Base-by-base conservation (phyloP, 345 rosid genomes). In the Eucalyptus pauciflora region DNA sequence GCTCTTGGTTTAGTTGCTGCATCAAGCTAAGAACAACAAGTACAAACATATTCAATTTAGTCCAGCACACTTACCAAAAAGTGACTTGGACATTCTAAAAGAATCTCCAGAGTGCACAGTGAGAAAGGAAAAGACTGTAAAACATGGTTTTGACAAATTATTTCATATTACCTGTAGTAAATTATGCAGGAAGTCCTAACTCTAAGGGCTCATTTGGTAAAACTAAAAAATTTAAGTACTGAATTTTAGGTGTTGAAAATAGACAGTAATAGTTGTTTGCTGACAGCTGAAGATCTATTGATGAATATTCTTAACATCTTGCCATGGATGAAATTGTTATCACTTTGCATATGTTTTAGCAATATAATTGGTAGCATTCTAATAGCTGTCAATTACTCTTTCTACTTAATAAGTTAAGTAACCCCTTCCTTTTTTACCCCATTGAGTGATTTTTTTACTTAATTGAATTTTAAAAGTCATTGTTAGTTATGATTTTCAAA, bases 1-100 rank as follows among this genome's bases (percentile, higher is more conserved):
- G 92, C 87, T 98, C 99, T 90, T 95, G 99, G 93, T 91, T 95
- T 87, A 94, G 88, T 88, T 93, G 95, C 90, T 92, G 95, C 92
- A 98, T 93, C 92, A 95, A 93, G 89, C 99, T 98, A 92, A 90
- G 86, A 86, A 54, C 90, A 62, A 90, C 81, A 90, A 12, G 12
- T 76, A 76, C 85, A 76, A 76, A 76, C 27, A 76, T 11, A 76
- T 76, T 76, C 48, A 20, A 76, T 41, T 76, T 76, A 37, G 85
- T 76, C 29, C 48, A 20, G 48, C 85, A 10, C 85, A 76, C 27
- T 41, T 10, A 76, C 48, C 48, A 76, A 76, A 71, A 41, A 76
- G 85, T 41, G 29, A 76, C 85, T 76, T 37, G 48, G 27, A 41
- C 46, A 76, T 41, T 37, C 48, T 76, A 24, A 76, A 76, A 76